phyloP scores from a whole-genome alignment of 805 yeast genomes.

The Saturnispora silvae region DNA sequence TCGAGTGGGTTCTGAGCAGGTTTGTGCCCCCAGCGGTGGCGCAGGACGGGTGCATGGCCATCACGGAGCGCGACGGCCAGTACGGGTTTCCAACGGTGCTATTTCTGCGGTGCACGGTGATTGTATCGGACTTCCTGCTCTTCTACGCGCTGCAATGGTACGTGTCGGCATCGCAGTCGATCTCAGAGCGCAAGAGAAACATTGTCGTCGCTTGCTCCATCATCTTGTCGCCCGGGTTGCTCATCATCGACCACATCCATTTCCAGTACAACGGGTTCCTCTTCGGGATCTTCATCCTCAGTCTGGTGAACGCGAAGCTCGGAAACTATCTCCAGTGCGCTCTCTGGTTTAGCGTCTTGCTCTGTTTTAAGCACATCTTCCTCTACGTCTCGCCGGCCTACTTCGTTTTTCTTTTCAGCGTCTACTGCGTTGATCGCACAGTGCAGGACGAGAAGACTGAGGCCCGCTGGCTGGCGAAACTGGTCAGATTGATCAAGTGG shows the following conservation, averaged over 20 bases:
- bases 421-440: slow-evolving; percentile 52
- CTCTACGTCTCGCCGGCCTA: slow-evolving; percentile 91
- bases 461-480: slow-evolving; percentile 11
- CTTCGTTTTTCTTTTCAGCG: slow-evolving; percentile 65
- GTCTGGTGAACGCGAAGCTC: slow-evolving; percentile 61
- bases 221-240: slow-evolving; percentile 78
- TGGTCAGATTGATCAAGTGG: slow-evolving; percentile 37
- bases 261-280: slow-evolving; percentile 95
- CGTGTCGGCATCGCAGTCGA: slow-evolving; percentile 36
- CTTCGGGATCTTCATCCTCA: slow-evolving; percentile 70
- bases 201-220: slow-evolving; percentile 76
- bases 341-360: slow-evolving; percentile 56
- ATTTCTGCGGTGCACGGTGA: slow-evolving; percentile 76
- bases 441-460: slow-evolving; percentile 20
- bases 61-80: slow-evolving; percentile 50
- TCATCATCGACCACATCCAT: slow-evolving; percentile 90
- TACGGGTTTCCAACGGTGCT: slow-evolving; percentile 73
- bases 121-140: slow-evolving; percentile 62
- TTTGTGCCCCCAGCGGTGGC: slow-evolving; percentile 55
- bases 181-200: slow-evolving; percentile 34
- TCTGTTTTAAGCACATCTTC: slow-evolving; percentile 92
- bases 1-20: slow-evolving; percentile 71
- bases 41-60: slow-evolving; percentile 68
- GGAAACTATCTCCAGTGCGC: slow-evolving; percentile 51
- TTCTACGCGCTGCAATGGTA: slow-evolving; percentile 64